Percentiles rank a stretch among this genome's conserved stretches.
These are phyloP conservation scores for Phytophthora rubi DNA, from an alignment of 352 stramenopile genomes.

Conservation along the genomic window DNA sequence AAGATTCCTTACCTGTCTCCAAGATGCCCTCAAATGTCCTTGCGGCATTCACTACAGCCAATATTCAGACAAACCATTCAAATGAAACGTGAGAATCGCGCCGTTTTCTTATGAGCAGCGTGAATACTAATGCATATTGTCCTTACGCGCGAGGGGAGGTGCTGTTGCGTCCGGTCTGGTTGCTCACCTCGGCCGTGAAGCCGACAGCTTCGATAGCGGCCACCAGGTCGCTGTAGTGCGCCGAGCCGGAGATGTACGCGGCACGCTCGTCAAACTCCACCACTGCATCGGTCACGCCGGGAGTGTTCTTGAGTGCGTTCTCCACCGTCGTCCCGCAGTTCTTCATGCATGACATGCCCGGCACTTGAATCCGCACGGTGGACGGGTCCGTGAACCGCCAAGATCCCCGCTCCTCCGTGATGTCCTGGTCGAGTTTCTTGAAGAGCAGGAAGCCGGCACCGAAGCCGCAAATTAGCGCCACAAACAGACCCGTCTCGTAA, in stretches of 20 bases:
- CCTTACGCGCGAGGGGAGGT: slow-evolving; percentile 66
- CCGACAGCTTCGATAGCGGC: slow-evolving; percentile 70
- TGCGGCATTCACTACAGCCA: slow-evolving; percentile 47
- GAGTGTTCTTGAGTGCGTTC: slow-evolving; percentile 65
- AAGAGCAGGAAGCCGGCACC: slow-evolving; percentile 72
- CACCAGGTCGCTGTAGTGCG: slow-evolving; percentile 59
- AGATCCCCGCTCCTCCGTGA: slow-evolving; percentile 70
- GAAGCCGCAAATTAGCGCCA: slow-evolving; percentile 76
- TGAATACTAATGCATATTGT: slow-evolving; percentile 24
- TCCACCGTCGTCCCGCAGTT: slow-evolving; percentile 94
- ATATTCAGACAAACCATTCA: slow-evolving; percentile 25
- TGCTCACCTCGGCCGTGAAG: slow-evolving; percentile 65
- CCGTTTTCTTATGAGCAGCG: slow-evolving; percentile 39
- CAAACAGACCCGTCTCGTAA: slow-evolving; percentile 80
- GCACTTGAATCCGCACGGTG: slow-evolving; percentile 78
- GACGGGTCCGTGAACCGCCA: slow-evolving; percentile 77
- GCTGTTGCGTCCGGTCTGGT: slow-evolving; percentile 23
- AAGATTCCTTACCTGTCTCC: slow-evolving; percentile 3
- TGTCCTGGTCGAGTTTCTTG: slow-evolving; percentile 76
- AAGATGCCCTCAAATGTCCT: slow-evolving; percentile 38
- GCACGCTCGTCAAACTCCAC: slow-evolving; percentile 80
- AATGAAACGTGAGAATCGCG: slow-evolving; percentile 34
- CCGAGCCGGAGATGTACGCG: slow-evolving; percentile 75
- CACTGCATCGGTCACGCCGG: slow-evolving; percentile 77
- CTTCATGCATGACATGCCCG: slow-evolving; percentile 95